A percentile compares a stretch with the other conserved stretches of the same genome.
phyloP scores from a whole-genome alignment of 805 yeast genomes.

The Saturnispora silvae region DNA sequence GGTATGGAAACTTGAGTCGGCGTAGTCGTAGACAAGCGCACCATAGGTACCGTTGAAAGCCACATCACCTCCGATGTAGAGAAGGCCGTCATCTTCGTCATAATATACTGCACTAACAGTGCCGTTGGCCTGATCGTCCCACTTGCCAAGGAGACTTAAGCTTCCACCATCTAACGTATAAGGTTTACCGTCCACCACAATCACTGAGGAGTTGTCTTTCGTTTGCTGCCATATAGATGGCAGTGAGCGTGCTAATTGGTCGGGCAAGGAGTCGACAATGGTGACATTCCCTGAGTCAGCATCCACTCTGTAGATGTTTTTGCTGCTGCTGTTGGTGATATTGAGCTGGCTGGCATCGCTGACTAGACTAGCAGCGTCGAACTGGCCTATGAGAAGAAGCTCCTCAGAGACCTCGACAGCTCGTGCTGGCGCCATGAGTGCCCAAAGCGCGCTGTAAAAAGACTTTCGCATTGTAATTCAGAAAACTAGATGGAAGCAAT shows the following conservation, averaged over 20 bases:
- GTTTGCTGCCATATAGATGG: conserved; percentile 9
- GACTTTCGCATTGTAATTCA: too few species aligned
- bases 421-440: neutral
- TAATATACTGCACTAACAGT: conserved; percentile 36
- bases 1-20: conserved; percentile 29
- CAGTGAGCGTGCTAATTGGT: neutral
- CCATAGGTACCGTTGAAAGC: conserved; percentile 39
- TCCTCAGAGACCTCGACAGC: conserved; percentile 17
- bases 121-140: conserved; percentile 29
- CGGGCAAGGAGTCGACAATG: neutral
- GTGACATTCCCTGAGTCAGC: conserved; percentile 8
- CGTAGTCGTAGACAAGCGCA: conserved; percentile 52
- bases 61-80: conserved; percentile 79
- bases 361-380: conserved; percentile 20
- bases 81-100: conserved; percentile 34
- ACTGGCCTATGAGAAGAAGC: conserved; percentile 20
- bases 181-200: conserved; percentile 20
- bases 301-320: conserved; percentile 14
- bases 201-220: conserved; percentile 7
- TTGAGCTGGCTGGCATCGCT: conserved; percentile 16
- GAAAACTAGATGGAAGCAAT: too few species aligned
- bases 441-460: neutral
- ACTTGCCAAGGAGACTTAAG: conserved; percentile 10
- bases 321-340: conserved; percentile 10
- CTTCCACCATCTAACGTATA: conserved; percentile 10